Percentiles rank a stretch among this genome's conserved stretches.
These are phyloP conservation scores for Kazachstania sp. DNA, from an alignment of 1,139 yeast genomes.

Conservation along the genomic window DNA sequence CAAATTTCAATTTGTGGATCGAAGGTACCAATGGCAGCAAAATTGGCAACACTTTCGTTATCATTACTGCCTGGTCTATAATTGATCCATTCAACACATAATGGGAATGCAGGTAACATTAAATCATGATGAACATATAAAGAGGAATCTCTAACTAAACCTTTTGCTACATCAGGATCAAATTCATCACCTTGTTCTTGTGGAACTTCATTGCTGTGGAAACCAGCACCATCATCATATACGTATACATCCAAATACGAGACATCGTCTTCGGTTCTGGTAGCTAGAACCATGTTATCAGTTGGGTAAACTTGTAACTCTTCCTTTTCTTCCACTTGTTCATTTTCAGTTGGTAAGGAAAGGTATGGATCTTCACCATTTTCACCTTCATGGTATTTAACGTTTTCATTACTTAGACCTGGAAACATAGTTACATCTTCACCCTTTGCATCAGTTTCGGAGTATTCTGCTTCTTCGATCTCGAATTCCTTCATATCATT, in stretches of 20 bases:
- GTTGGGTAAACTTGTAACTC: constrained; percentile 84
- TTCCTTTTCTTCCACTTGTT: constrained; percentile 60
- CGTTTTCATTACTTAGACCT: constrained; percentile 49
- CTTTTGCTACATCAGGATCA: constrained; percentile 60
- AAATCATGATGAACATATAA: constrained; percentile 93
- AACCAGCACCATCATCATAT: constrained; percentile 90
- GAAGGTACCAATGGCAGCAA: constrained; percentile 96
- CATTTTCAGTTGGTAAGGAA: constrained; percentile 56
- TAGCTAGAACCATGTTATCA: constrained; percentile 80
- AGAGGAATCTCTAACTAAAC: constrained; percentile 60
- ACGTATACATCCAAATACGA: constrained; percentile 89
- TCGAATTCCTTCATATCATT: constrained; percentile 86
- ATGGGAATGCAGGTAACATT: constrained; percentile 94
- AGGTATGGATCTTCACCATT: constrained; percentile 69
- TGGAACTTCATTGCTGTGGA: constrained; percentile 50
- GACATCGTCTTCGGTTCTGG: constrained; percentile 93
- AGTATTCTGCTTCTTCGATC: constrained; percentile 43
- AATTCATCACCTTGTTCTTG: constrained; percentile 55
- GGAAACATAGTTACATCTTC: constrained; percentile 62
- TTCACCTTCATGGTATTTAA: constrained; percentile 50
- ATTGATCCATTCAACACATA: constrained; percentile 93
- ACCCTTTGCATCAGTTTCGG: constrained; percentile 20
- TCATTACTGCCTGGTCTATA: constrained; percentile 51
- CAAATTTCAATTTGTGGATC: constrained; percentile 97
- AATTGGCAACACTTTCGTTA: constrained; percentile 83